Base-by-base conservation (phyloP, 129 eudicot genomes). In the Heracleum sosnowskyi region DNA sequence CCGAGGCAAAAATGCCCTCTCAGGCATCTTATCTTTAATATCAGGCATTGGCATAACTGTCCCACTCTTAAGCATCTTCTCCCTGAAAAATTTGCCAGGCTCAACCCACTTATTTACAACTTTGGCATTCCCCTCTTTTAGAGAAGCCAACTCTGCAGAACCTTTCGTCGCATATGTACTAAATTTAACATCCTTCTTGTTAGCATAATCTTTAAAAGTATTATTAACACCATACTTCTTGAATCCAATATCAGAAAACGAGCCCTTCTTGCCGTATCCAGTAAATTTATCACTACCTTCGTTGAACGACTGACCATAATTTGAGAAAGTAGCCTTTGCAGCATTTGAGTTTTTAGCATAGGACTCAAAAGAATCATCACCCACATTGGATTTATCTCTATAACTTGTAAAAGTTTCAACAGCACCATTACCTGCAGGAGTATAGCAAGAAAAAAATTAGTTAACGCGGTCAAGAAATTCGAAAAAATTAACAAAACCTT, bases 1-100 rank as follows among this genome's bases (percentile, higher is more conserved):
- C 45, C 97, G 85, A 75, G 97, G 97, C 81, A 92, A 89, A 86
- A 92, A 92, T n/a, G 97, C 90, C 91, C 97, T 92, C 80, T 84
- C 76, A 1, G 95, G 97, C 97, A 92, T 89, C 80, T 86, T 88
- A 76, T 92, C 97, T 36, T 63, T 79, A 33, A 92, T 83, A 42
- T 92, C 97, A 70, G 97, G 97, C 92, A 92, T 87, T 39, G 87
- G 95, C 83, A 92, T 84, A 22, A 89, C 73, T 37, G 76, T 83
- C 34, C 97, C 97, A 11, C 77, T 47, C 82, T 83, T 87, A 51
- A 92, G 45, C 88, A 72, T 76, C 15, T 79, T 79, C 86, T 92
- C 97, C 57, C 97, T 76, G 49, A 92, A 92, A 47, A 92, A 92
- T 15, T 87, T 92, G 28, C 97, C 97, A 47, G 92, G 95, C 79